Evolutionary conservation across 164 flowering plant genomes (phyloP).

Genomic region (Vitis amurensis): DNA sequence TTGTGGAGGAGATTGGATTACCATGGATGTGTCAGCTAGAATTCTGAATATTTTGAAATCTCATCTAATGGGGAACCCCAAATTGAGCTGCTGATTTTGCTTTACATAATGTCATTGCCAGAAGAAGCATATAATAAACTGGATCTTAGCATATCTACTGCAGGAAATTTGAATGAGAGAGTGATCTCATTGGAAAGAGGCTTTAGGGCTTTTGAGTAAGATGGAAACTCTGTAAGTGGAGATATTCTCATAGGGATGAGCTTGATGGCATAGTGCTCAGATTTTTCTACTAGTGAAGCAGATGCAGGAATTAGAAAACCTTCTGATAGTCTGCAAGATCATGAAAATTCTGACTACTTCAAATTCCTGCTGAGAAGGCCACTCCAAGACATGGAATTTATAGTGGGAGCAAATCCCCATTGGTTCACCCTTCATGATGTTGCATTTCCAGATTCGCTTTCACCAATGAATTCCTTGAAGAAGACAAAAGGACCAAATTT

Average conservation of each 20-base stretch:
- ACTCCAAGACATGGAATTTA: too few relatives aligned
- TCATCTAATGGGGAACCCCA: constrained; percentile 79
- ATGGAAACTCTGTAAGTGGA: too few relatives aligned
- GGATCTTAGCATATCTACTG: constrained; percentile 36
- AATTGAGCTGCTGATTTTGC: constrained; percentile 63
- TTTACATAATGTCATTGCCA: constrained; percentile 56
- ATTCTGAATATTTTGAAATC: constrained; percentile 86
- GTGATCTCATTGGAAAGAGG: constrained; percentile 23
- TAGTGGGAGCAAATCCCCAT: constrained; percentile 34
- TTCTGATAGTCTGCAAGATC: constrained; percentile 11
- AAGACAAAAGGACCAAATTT: constrained; percentile 46
- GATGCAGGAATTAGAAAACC: constrained; percentile 10
- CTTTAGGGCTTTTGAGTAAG: not conserved
- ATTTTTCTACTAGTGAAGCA: constrained; percentile 7
- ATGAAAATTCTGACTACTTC: constrained; percentile 13
- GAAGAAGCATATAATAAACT: constrained; percentile 53
- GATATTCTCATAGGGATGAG: not conserved
- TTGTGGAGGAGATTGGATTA: constrained; percentile 73
- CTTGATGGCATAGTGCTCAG: constrained; percentile 3
- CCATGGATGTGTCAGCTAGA: constrained; percentile 58
- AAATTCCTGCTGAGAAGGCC: constrained; percentile 22
- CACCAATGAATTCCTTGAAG: constrained; percentile 28
- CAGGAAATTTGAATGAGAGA: constrained; percentile 20
- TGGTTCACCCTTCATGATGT: constrained; percentile 22
- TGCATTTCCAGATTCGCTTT: constrained; percentile 26